Percentiles rank a stretch among this genome's conserved stretches.
phyloP scores from a whole-genome alignment of 768 basidiomycete genomes.

The Tylopilus rubrobrunneus region DNA sequence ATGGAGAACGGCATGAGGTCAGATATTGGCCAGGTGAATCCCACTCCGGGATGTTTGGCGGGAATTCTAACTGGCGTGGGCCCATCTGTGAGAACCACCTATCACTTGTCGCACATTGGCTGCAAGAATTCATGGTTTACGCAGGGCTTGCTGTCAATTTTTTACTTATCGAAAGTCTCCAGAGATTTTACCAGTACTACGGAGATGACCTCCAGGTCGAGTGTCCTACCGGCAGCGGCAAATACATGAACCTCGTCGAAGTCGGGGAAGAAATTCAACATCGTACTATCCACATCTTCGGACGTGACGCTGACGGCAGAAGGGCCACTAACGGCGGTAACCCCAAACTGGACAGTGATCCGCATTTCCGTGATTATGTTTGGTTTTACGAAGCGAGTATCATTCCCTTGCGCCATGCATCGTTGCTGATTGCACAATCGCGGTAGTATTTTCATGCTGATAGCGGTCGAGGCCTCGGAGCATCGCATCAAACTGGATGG shows the following conservation, averaged over 20 bases:
- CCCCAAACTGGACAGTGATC: slow-evolving; percentile 82
- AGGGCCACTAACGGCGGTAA: slow-evolving; percentile 92
- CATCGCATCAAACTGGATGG: slow-evolving; percentile 99
- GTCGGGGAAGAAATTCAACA: slow-evolving; percentile 99
- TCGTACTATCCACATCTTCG: slow-evolving; percentile 97
- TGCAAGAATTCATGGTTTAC: not conserved
- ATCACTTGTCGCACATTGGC: not conserved
- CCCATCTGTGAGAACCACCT: slow-evolving; percentile 59
- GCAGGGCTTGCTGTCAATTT: slow-evolving; percentile 96
- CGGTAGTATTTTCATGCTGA: slow-evolving; percentile 92
- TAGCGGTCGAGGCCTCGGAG: slow-evolving; percentile 87
- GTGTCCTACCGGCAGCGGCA: slow-evolving; percentile 96
- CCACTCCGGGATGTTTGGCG: slow-evolving; percentile 95
- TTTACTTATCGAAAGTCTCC: slow-evolving; percentile 90
- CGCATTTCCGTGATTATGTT: slow-evolving; percentile 94
- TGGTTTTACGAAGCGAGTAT: slow-evolving; percentile 84
- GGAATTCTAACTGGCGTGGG: slow-evolving; percentile 98
- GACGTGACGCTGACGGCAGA: slow-evolving; percentile 81
- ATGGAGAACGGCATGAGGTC: slow-evolving; percentile 89
- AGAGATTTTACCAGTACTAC: slow-evolving; percentile 97
- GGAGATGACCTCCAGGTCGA: slow-evolving; percentile 91
- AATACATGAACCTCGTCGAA: slow-evolving; percentile 91
- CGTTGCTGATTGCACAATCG: not conserved
- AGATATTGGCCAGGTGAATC: slow-evolving; percentile 99
- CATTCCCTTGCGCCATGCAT: not conserved